Base-by-base conservation (phyloP, 306 rosid species). In the Rubus parviflorus region DNA sequence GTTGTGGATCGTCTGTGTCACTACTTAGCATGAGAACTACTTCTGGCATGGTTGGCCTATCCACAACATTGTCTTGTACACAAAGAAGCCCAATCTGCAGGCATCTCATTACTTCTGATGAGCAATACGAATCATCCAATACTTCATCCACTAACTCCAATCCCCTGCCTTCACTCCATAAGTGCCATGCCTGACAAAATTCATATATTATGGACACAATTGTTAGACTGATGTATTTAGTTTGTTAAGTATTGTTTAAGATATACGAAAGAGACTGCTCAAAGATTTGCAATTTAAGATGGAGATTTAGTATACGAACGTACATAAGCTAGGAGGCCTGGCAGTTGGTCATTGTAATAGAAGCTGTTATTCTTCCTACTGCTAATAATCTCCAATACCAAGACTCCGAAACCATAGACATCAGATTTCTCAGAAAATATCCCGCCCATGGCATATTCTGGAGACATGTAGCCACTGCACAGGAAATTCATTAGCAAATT, bases 401-500 rank as follows among this genome's bases (percentile, higher is more conserved):
- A 45, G 23, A 81, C 77, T 0, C 86, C 86, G 23, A 82, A 76
- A 71, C 80, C 79, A 12, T 42, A 85, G 2, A 78, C 83, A 79
- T 85, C 81, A 2, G 82, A 81, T 73, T 81, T 81, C 20, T 75
- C 82, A 1, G 79, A 79, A 47, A 65, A 72, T 3, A 70, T 38
- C 11, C 86, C 82, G 1, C 70, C 52, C n/a, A 51, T 58, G 3
- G 77, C 75, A 35, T 85, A 85, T 46, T 85, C 85, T 1, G 79
- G 81, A n/a, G 83, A 75, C 78, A 81, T 77, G 43, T 85, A 85
- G 19, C 83, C 83, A 11, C 86, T 79, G 52, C 9, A 81, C 2
- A 9, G 0, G 14, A 47, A 17, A 60, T 3, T 1, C 7, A 20
- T 40, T 30, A 52, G 60, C n/a, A 47, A 3, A 8, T 22, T 57